Percentiles rank a stretch among this genome's conserved stretches.
Evolutionary conservation across 2,329 filamentous ascomycete genomes (phyloP).

Genomic region (Colletotrichum liriopes): DNA sequence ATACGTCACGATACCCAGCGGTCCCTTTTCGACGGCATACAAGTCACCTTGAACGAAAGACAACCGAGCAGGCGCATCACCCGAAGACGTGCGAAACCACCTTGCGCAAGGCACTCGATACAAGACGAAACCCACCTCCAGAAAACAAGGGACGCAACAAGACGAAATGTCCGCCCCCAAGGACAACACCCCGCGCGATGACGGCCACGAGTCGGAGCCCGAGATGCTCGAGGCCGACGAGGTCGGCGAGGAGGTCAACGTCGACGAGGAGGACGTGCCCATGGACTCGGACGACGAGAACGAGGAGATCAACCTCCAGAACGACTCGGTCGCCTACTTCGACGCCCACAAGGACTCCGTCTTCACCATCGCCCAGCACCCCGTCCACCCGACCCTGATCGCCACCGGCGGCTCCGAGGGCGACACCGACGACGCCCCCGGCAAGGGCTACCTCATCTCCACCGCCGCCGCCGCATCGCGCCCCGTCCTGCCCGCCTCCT

Average conservation of each 20-base stretch:
- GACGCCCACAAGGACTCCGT: conserved; percentile 92
- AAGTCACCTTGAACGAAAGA: neutral
- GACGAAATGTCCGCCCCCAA: conserved; percentile 37
- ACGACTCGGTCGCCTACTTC: conserved; percentile 95
- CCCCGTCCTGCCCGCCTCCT: conserved; percentile 83
- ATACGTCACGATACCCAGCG: conserved; percentile 24
- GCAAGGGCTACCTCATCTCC: conserved; percentile 90
- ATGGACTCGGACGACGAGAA: conserved; percentile 85
- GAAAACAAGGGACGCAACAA: neutral
- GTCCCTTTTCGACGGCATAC: neutral
- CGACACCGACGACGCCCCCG: conserved; percentile 72
- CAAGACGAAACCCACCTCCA: neutral
- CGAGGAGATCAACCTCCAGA: conserved; percentile 85
- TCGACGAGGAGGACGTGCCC: conserved; percentile 75
- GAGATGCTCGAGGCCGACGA: conserved; percentile 85
- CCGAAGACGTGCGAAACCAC: neutral
- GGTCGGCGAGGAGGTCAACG: conserved; percentile 80
- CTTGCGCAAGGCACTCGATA: neutral
- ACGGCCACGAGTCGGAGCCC: conserved; percentile 58
- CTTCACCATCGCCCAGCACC: conserved; percentile 96
- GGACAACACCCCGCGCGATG: conserved; percentile 29
- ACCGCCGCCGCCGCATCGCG: conserved; percentile 73
- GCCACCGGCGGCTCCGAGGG: conserved; percentile 86
- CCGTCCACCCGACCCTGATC: conserved; percentile 81
- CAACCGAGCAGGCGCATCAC: conserved; percentile 15